Evolutionary conservation across 805 yeast species (phyloP).

Genomic region (Henningerozyma blattae): DNA sequence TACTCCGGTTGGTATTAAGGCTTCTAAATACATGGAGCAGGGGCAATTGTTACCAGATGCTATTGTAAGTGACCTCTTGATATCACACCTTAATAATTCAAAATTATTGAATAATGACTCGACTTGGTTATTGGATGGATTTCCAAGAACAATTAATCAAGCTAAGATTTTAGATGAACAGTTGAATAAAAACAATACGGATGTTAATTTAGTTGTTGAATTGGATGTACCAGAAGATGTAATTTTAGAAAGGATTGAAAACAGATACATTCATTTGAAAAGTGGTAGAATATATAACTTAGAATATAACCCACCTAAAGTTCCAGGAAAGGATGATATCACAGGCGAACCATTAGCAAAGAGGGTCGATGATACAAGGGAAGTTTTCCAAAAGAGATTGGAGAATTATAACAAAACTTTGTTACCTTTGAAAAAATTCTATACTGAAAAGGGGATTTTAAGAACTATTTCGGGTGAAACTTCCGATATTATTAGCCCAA

Average conservation of each 20-base stretch:
- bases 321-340: conserved; percentile 69
- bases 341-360: conserved; percentile 80
- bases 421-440: conserved; percentile 55
- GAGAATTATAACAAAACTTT: conserved; percentile 47
- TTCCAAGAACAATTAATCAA: conserved; percentile 72
- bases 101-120: conserved; percentile 26
- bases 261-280: conserved; percentile 72
- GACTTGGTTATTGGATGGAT: conserved; percentile 81
- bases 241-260: conserved; percentile 69
- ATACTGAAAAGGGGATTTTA: conserved; percentile 37
- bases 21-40: conserved; percentile 39
- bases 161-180: conserved; percentile 45
- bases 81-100: conserved; percentile 22
- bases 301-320: conserved; percentile 81
- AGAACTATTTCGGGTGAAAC: conserved; percentile 60
- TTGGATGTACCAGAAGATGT: conserved; percentile 78
- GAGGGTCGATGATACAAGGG: conserved; percentile 74
- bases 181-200: conserved; percentile 27
- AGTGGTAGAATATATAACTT: conserved; percentile 83
- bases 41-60: conserved; percentile 71
- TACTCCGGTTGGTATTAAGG: conserved; percentile 45
- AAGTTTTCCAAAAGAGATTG: conserved; percentile 55
- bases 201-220: conserved; percentile 70
- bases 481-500: conserved; percentile 74
- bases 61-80: conserved; percentile 42